A percentile compares a stretch with the other conserved stretches of the same genome.
phyloP scores from a whole-genome alignment of 1,139 yeast species.

The Kodamaea derodonti region DNA sequence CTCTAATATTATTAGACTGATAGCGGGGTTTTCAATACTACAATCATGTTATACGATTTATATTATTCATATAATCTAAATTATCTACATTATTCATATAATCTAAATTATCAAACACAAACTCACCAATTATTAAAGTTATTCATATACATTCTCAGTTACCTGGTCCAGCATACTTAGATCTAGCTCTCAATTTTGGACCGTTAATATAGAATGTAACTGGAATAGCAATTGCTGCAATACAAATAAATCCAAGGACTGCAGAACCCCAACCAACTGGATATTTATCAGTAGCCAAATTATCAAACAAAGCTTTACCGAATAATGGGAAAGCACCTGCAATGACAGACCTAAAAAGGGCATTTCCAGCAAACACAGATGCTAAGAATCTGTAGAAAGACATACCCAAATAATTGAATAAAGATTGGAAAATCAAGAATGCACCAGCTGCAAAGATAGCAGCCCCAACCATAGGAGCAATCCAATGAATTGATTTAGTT shows the following conservation, averaged over 20 bases:
- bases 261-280: conserved; percentile 59
- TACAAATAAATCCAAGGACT: conserved; percentile 40
- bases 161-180: conserved; percentile 35
- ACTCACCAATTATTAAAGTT: no score
- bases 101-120: no score
- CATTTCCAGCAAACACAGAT: conserved; percentile 57
- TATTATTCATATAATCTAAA: no score
- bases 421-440: conserved; percentile 39
- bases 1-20: no score
- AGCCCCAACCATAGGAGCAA: conserved; percentile 40
- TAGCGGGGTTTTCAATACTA: no score
- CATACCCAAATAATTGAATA: conserved; percentile 30
- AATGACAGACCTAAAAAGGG: conserved; percentile 47
- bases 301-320: conserved; percentile 47
- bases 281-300: conserved; percentile 37
- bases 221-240: conserved; percentile 43
- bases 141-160: no score
- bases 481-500: conserved; percentile 35
- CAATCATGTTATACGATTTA: no score
- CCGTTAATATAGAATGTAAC: conserved; percentile 46
- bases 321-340: conserved; percentile 65
- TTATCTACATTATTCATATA: no score
- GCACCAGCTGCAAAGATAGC: conserved; percentile 33
- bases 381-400: conserved; percentile 44
- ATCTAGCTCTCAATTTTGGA: conserved; percentile 44